Conservation (phyloP, 305 asterid genomes). For the Fraxinus velutina region DNA sequence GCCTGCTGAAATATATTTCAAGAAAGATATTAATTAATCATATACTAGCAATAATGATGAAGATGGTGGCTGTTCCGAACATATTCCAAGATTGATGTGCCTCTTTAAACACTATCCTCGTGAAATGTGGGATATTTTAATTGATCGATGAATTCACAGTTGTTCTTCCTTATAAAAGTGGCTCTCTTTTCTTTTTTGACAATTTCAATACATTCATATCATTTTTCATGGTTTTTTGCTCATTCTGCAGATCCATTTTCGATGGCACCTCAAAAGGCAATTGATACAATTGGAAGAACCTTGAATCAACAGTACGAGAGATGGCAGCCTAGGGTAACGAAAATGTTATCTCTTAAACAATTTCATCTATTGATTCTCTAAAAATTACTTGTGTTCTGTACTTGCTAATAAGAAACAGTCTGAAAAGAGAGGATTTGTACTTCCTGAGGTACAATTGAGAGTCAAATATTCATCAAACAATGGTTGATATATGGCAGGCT, state of each 20-base stretch:
- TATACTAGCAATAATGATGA: not conserved
- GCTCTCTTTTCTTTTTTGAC: not conserved
- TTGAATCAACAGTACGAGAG: conserved; percentile 93
- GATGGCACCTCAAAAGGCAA: conserved; percentile 95
- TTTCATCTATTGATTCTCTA: conserved; percentile 5
- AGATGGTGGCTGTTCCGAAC: not conserved
- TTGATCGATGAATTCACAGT: not conserved
- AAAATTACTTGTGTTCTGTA: conserved; percentile 1
- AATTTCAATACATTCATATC: not conserved
- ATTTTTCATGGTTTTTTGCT: conserved; percentile 23
- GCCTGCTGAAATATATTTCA: not conserved
- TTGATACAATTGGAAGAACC: conserved; percentile 84
- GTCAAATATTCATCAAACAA: conserved; percentile 16
- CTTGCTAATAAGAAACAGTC: not conserved
- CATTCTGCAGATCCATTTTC: conserved; percentile 75
- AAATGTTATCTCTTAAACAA: not conserved
- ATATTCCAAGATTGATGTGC: not conserved
- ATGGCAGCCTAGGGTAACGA: conserved; percentile 94
- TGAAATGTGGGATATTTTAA: not conserved
- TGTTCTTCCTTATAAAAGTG: not conserved
- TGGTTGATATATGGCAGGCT: conserved; percentile 53
- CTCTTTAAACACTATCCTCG: not conserved
- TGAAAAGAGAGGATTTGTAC: not conserved
- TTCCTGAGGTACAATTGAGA: conserved; percentile 11
- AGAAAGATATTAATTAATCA: not conserved